Evolutionary conservation across 75 land plant genomes (phyloP).

Genomic region (Adiantum capillusveneris): DNA sequence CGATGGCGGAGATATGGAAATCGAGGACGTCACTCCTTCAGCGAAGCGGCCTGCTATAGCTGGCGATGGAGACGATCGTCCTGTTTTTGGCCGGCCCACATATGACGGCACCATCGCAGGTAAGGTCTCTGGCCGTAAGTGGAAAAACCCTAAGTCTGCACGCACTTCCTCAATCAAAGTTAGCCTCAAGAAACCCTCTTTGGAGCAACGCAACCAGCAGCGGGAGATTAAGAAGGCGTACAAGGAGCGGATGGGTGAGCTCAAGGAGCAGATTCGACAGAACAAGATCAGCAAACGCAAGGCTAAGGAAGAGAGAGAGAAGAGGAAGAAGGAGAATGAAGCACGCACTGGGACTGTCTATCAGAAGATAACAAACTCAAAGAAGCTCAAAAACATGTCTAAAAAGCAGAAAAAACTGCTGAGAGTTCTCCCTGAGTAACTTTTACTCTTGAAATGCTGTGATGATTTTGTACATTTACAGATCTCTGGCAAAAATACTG

Average conservation of each 20-base stretch:
- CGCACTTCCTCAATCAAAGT: slow-evolving; percentile 51
- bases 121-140: slow-evolving; percentile 71
- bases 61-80: slow-evolving; percentile 42
- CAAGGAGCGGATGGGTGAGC: slow-evolving; percentile 62
- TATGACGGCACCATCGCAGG: slow-evolving; percentile 84
- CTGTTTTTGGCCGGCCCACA: slow-evolving; percentile 58
- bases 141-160: slow-evolving; percentile 57
- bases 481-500: too few relatives aligned
- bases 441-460: too few relatives aligned
- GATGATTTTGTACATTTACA: too few relatives aligned
- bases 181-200: slow-evolving; percentile 28
- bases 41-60: slow-evolving; percentile 51
- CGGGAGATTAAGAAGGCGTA: slow-evolving; percentile 72
- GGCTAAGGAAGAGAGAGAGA: slow-evolving; percentile 67
- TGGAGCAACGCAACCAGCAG: slow-evolving; percentile 51
- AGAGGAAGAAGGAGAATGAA: slow-evolving; percentile 80
- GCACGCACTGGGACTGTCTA: slow-evolving; percentile 53
- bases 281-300: slow-evolving; percentile 82
- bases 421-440: slow-evolving; percentile 50
- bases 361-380: slow-evolving; percentile 80
- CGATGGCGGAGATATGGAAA: slow-evolving; percentile 39
- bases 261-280: slow-evolving; percentile 77
- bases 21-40: slow-evolving; percentile 37
- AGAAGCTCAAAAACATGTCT: slow-evolving; percentile 82
- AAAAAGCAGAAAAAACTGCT: slow-evolving; percentile 69